Base-by-base conservation (phyloP, 192 early-diverging fungal species). In the Backusella macrospora region DNA sequence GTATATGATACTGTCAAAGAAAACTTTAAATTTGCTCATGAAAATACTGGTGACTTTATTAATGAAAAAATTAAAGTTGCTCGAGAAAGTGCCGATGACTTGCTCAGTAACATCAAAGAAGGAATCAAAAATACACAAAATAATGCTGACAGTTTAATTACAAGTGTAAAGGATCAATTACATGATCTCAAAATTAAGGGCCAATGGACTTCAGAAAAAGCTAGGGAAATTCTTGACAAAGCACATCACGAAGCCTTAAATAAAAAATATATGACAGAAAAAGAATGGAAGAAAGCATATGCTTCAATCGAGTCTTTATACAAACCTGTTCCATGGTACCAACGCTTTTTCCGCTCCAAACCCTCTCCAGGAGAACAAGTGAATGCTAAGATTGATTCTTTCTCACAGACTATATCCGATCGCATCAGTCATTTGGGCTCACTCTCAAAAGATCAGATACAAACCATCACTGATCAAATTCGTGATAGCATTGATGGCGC, bases 261-360 rank as follows among this genome's bases (percentile, higher is more conserved):
- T 12, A 18, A 72, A 29, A 62, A 63, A 14, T 16, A 64, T 26
- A 44, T 72, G 2, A 72, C 71, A 13, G 71, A 72, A 45, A 43
- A 39, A 4, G 39, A 72, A 63, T 72, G 71, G 71, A 49, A 72
- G 21, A 44, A 72, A 29, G 52, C 59, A 5, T 39, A 44, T 43
- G 14, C 23, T 45, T 21, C 37, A 42, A n/a, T 72, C 16, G 29
- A 34, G 4, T 43, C 23, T 8, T 14, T 26, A 2, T 64, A 44
- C n/a, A 39, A 72, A 37, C n/a, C 34, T 6, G 59, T 40, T 59
- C 43, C 55, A 37, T 72, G 71, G 71, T 62, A 72, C 26, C 71
- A 72, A 38, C 55, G 59, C 16, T 39, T 72, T 5, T 43, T 62
- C 29, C 38, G 43, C 1, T n/a, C 38, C 0, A 55, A 71, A 6